Evolutionary conservation across 2,329 filamentous ascomycete species (phyloP).

Genomic region (Fusarium abutilonis): DNA sequence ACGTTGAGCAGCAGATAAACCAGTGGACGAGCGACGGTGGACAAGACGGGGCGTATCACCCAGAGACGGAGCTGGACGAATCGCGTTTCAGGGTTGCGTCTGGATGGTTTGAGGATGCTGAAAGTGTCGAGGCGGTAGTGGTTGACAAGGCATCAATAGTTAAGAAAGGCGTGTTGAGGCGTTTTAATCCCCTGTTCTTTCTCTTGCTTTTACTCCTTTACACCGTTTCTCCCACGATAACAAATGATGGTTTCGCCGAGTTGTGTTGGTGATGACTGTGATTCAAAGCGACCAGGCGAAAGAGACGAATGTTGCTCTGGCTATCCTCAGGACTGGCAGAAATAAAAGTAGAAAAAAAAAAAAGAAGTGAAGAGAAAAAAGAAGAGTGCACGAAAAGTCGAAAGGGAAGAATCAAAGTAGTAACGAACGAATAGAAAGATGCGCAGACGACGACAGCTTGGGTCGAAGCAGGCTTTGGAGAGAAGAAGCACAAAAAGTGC

Average conservation of each 20-base stretch:
- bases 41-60: conserved; percentile 35
- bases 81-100: conserved; percentile 45
- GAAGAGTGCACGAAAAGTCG: conserved; percentile 12
- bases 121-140: conserved; percentile 25
- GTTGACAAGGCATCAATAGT: conserved; percentile 23
- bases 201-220: conserved; percentile 29
- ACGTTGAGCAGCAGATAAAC: conserved; percentile 20
- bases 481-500: conserved; percentile 32
- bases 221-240: neutral
- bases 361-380: conserved; percentile 1
- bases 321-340: conserved; percentile 32
- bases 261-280: conserved; percentile 16
- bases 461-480: conserved; percentile 36
- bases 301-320: conserved; percentile 19
- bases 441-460: conserved; percentile 40
- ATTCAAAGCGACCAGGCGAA: conserved; percentile 29
- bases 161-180: conserved; percentile 21
- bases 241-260: conserved; percentile 16
- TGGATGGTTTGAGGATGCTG: conserved; percentile 37
- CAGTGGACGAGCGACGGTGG: conserved; percentile 23
- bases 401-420: conserved; percentile 25
- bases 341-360: conserved; percentile 9
- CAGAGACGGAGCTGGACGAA: conserved; percentile 32
- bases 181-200: conserved; percentile 32
- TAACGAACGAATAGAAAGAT: conserved; percentile 34